Evolutionary conservation across 768 basidiomycete genomes (phyloP).

Genomic region (Phaeotremella skinneri): DNA sequence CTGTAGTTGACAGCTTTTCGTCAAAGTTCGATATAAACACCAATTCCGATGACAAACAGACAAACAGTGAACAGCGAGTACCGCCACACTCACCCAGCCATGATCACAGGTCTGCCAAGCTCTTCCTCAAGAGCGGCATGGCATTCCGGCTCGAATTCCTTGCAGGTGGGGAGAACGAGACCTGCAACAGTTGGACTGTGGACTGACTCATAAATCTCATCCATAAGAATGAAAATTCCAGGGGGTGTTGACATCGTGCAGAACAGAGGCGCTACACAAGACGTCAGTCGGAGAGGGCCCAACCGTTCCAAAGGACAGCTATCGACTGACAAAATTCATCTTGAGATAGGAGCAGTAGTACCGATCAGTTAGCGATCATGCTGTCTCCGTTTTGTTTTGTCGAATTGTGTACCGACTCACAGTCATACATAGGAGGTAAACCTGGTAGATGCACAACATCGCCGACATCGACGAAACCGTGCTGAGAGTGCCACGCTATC

Average conservation of each 20-base stretch:
- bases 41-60: no score
- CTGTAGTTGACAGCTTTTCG: neutral
- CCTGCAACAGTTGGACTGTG: constrained; percentile 6
- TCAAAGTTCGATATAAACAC: no score
- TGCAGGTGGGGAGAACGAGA: constrained; percentile 13
- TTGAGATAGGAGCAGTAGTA: constrained; percentile 8
- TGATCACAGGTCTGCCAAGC: constrained; percentile 19
- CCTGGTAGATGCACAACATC: constrained; percentile 20
- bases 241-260: constrained; percentile 14
- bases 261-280: constrained; percentile 8
- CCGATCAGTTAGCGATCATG: no score
- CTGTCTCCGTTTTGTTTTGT: no score
- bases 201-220: constrained; percentile 1
- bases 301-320: neutral
- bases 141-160: constrained; percentile 19
- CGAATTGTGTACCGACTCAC: constrained; percentile 6
- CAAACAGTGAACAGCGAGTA: no score
- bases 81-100: constrained; percentile 27
- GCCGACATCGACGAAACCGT: constrained; percentile 18
- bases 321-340: neutral
- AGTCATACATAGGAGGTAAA: constrained; percentile 27
- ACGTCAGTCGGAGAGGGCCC: neutral
- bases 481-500: constrained; percentile 4
- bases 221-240: neutral
- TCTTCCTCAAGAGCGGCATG: constrained; percentile 13